Base-by-base conservation (phyloP, 345 rosid species). In the Gossypium longicalyx region DNA sequence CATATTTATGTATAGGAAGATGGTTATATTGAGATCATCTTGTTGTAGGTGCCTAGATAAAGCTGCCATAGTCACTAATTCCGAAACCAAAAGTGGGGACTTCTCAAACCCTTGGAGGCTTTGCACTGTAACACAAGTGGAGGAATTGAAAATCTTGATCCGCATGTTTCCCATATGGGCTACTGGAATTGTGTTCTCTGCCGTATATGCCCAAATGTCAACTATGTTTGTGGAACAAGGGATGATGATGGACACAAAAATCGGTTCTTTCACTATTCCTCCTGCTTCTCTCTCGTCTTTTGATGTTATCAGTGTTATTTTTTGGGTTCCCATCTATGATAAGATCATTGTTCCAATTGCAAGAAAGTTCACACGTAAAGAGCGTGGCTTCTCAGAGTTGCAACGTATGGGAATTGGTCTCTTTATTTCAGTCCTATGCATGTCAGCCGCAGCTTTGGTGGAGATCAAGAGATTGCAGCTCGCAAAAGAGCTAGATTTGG, bases 91-190 rank as follows among this genome's bases (percentile, higher is more conserved):
- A 77, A 81, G 71, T 25, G 94, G 84, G 66, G 88, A 83, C 56
- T 83, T 76, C 56, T 78, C 88, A 29, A 82, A 89, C 79, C 80
- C 92, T 0, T 95, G 98, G 99, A 85, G 80, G 70, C 86, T 92
- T 49, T 94, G 98, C 85, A 91, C 91, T 1, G 93, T 92, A 9
- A 94, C 98, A 7, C 97, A 94, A 74, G 97, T 94, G 7, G 98
- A 94, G 83, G 97, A 94, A 80, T 76, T 94, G 62, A 94, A 94
- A 83, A 92, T 94, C 73, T 79, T 94, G 84, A 78, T 89, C 51
- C 91, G 97, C 41, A 89, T 94, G 97, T 89, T 92, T 74, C 97
- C 97, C 8, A 86, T 94, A 41, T 94, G 97, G 98, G 95, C 97
- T 62, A 87, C 92, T 1, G 97, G 91, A 68, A 92, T 94, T 16